Evolutionary conservation across 768 basidiomycete species (phyloP).

Genomic region (Tricholoma terreum): DNA sequence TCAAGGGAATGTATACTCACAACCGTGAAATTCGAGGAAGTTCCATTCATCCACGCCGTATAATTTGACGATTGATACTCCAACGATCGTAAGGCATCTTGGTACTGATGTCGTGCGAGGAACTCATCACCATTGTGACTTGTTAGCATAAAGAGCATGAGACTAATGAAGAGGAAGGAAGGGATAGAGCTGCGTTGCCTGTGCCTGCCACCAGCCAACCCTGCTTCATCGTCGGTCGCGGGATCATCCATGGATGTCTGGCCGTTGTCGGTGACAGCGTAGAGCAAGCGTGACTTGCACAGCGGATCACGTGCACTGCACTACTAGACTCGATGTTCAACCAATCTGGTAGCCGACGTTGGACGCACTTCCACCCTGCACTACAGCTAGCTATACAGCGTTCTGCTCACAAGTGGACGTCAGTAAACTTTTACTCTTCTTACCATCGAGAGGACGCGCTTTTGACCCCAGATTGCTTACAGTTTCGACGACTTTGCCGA

Average conservation of each 20-base stretch:
- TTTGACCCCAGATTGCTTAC: conserved; percentile 3
- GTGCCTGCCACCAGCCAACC: conserved; percentile 28
- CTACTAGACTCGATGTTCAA: conserved; percentile 41
- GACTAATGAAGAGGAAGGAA: conserved; percentile 68
- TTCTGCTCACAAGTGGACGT: conserved; percentile 61
- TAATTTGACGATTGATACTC: conserved; percentile 67
- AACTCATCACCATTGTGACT: conserved; percentile 71
- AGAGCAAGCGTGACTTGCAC: background rate
- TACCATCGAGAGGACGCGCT: background rate
- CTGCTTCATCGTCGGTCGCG: conserved; percentile 38
- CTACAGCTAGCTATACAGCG: conserved; percentile 54
- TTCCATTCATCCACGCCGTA: conserved; percentile 72
- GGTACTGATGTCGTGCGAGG: conserved; percentile 58
- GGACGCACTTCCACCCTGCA: conserved; percentile 55
- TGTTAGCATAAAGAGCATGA: conserved; percentile 77
- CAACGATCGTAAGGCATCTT: conserved; percentile 58
- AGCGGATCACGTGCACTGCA: conserved; percentile 12
- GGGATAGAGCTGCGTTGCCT: conserved; percentile 62
- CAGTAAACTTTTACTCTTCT: conserved; percentile 21
- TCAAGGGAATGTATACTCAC: conserved; percentile 30
- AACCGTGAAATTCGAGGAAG: conserved; percentile 59
- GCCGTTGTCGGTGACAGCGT: conserved; percentile 10
- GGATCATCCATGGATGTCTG: conserved; percentile 22
- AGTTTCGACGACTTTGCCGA: conserved; percentile 60
- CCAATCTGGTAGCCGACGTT: conserved; percentile 49